Percentiles rank a stretch among this genome's conserved stretches.
Evolutionary conservation across 108 stramenopile species (phyloP).

Genomic region (Bacterosira constricta): DNA sequence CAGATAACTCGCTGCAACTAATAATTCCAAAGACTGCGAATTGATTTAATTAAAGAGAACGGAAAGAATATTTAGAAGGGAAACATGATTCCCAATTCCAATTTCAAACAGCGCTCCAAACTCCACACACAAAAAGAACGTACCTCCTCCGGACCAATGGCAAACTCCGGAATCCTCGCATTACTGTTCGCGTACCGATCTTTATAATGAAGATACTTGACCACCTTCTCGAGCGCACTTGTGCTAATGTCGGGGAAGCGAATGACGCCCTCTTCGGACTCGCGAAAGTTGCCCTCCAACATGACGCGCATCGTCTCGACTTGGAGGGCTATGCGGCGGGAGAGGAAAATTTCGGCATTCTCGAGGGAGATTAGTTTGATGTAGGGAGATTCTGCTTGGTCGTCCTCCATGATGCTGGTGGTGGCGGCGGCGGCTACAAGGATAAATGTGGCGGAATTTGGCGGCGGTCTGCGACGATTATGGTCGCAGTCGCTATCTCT

Average conservation of each 20-base stretch:
- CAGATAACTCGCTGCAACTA: constrained; percentile 86
- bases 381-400: constrained; percentile 50
- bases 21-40: constrained; percentile 71
- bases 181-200: constrained; percentile 63
- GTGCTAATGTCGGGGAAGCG: constrained; percentile 79
- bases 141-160: constrained; percentile 81
- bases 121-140: not conserved
- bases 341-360: constrained; percentile 60
- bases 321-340: constrained; percentile 43
- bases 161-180: constrained; percentile 78
- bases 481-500: not conserved
- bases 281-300: constrained; percentile 82
- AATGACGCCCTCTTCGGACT: constrained; percentile 81
- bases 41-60: not conserved
- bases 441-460: not conserved
- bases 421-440: not conserved
- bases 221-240: constrained; percentile 76
- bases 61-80: not conserved
- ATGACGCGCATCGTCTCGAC: constrained; percentile 76
- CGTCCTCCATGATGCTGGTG: constrained; percentile 45
- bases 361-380: constrained; percentile 86
- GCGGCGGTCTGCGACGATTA: not conserved
- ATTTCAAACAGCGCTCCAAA: too few species aligned
- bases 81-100: not conserved
- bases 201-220: constrained; percentile 85